Percentiles rank a stretch among this genome's conserved stretches.
Conservation (phyloP, 257 asterid genomes). For the Nicotiana tomentosiformis region DNA sequence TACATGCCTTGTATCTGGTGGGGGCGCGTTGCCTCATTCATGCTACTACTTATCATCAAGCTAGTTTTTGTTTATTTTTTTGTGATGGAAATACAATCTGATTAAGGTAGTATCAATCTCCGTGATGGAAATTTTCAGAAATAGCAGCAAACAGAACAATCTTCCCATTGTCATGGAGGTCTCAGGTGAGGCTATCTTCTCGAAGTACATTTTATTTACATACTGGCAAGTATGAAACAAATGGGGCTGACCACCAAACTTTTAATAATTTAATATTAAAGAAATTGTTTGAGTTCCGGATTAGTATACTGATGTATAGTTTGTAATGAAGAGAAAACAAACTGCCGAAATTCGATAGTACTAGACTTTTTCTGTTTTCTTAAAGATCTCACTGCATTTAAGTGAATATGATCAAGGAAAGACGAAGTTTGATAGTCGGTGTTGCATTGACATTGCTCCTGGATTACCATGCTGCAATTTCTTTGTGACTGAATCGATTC, state of each 20-base stretch:
- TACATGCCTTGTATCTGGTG: too few species aligned
- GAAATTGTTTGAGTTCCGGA: too few species aligned
- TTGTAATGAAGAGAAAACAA: not conserved
- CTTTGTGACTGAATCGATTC: not conserved
- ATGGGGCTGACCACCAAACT: not conserved
- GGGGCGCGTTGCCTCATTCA: too few species aligned
- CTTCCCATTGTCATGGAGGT: conserved; percentile 50
- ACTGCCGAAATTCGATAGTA: not conserved
- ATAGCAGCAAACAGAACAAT: conserved; percentile 29
- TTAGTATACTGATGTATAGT: too few species aligned
- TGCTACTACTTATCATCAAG: too few species aligned
- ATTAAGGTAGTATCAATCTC: conserved; percentile 68
- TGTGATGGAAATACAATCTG: conserved; percentile 47
- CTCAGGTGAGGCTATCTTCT: conserved; percentile 31
- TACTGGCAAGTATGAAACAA: too few species aligned
- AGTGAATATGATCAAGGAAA: not conserved
- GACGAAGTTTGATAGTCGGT: not conserved
- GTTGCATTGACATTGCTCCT: not conserved
- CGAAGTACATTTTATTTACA: too few species aligned
- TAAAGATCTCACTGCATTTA: not conserved
- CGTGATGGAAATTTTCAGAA: conserved; percentile 33
- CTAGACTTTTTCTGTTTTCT: not conserved
- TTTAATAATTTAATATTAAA: too few species aligned
- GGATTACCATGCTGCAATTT: not conserved
- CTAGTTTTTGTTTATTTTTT: too few species aligned